Evolutionary conservation across 805 yeast species (phyloP).

Genomic region (Brettanomyces naardenensis): DNA sequence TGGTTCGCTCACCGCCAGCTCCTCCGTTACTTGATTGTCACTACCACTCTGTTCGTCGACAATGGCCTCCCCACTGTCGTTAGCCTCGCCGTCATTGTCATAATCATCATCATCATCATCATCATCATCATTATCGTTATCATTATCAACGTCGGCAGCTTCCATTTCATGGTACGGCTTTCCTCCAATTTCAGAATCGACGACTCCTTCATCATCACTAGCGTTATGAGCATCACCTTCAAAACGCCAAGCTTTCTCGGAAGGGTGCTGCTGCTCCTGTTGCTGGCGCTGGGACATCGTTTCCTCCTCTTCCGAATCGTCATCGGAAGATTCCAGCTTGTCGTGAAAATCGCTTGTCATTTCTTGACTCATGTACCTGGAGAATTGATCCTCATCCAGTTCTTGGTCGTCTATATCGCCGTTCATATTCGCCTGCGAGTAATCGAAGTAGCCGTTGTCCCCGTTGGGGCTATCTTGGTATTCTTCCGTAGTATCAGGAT

Average conservation of each 20-base stretch:
- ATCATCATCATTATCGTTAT: constrained; percentile 63
- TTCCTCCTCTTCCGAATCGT: constrained; percentile 52
- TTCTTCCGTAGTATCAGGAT: not conserved
- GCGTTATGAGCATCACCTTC: constrained; percentile 9
- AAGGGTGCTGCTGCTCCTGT: constrained; percentile 7
- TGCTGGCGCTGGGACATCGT: too few species aligned
- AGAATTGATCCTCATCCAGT: constrained; percentile 42
- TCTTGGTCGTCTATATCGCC: constrained; percentile 19
- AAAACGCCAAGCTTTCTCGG: not conserved
- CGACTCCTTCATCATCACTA: constrained; percentile 5
- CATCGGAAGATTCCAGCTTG: constrained; percentile 45
- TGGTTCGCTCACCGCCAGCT: constrained; percentile 26
- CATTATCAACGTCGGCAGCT: constrained; percentile 33
- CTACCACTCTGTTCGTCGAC: constrained; percentile 6
- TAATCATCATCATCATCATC: too few species aligned
- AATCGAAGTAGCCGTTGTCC: constrained; percentile 3
- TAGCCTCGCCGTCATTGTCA: constrained; percentile 11
- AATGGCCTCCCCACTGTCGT: too few species aligned
- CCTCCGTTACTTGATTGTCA: not conserved
- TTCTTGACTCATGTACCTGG: constrained; percentile 73
- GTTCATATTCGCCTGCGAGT: constrained; percentile 12
- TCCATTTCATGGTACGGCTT: constrained; percentile 28
- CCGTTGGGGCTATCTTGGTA: constrained; percentile 3
- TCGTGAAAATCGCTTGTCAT: constrained; percentile 46
- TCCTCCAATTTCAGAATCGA: constrained; percentile 16